Conservation (phyloP, 2,329 filamentous ascomycete genomes). For the Penicillium sp. region DNA sequence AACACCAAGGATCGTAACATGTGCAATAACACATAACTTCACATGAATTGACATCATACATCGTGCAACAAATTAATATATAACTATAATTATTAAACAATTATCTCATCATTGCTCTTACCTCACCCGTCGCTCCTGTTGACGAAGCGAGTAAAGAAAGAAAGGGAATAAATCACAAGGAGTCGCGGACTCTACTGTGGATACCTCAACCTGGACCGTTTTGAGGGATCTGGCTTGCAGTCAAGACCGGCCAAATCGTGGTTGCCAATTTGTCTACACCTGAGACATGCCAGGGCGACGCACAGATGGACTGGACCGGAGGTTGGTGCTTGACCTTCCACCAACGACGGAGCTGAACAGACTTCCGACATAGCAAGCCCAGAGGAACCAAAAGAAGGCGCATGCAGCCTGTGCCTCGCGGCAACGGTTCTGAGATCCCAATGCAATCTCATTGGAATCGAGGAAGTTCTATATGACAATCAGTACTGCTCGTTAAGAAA, state of each 20-base stretch:
- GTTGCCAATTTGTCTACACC: slow-evolving; percentile 30
- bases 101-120: neutral
- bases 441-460: slow-evolving; percentile 43
- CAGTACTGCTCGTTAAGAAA: neutral
- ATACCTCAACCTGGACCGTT: neutral
- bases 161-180: neutral
- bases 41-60: neutral
- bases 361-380: slow-evolving; percentile 41
- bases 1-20: neutral
- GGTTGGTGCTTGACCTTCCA: slow-evolving; percentile 30
- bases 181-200: neutral
- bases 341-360: slow-evolving; percentile 38
- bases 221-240: neutral
- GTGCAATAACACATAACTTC: neutral
- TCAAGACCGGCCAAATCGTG: neutral
- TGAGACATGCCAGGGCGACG: slow-evolving; percentile 43
- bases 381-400: slow-evolving; percentile 52
- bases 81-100: neutral
- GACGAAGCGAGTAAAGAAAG: neutral
- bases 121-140: neutral
- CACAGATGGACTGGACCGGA: slow-evolving; percentile 30
- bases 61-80: slow-evolving; percentile 1
- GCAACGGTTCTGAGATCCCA: slow-evolving; percentile 44
- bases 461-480: slow-evolving; percentile 33
- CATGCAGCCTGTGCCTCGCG: slow-evolving; percentile 49